These are phyloP conservation scores for Penicillium sp. DNA, from an alignment of 2,329 filamentous ascomycete genomes.

Conservation along the genomic window DNA sequence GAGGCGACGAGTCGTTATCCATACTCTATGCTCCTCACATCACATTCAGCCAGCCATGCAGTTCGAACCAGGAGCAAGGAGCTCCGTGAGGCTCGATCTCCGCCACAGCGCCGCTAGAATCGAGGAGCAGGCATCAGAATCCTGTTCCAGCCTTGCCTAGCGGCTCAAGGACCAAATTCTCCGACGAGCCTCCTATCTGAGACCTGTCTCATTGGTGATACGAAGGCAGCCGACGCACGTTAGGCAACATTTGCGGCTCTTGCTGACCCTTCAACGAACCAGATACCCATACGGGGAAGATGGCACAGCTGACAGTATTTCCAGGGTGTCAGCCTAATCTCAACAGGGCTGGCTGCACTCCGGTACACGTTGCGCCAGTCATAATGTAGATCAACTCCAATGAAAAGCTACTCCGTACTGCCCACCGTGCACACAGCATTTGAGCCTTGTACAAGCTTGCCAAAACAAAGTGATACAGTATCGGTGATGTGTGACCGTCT, in stretches of 20 bases:
- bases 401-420: background rate
- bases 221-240: background rate
- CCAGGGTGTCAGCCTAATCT: background rate
- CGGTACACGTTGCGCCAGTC: background rate
- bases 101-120: conserved; percentile 4
- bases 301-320: background rate
- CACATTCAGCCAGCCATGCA: background rate
- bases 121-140: background rate
- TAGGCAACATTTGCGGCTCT: conserved; percentile 9
- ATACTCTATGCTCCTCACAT: background rate
- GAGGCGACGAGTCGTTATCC: background rate
- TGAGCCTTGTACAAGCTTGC: conserved; percentile 1
- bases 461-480: conserved; percentile 2
- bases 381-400: background rate
- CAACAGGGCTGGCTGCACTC: background rate
- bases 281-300: background rate
- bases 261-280: conserved; percentile 1
- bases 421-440: background rate
- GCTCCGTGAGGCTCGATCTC: conserved; percentile 9
- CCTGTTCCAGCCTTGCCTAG: background rate
- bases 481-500: conserved; percentile 6
- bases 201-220: background rate
- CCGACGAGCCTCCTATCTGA: background rate
- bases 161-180: background rate
- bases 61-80: background rate